Evolutionary conservation across 371 early-diverging fungal genomes (phyloP), one percentile per base, ranked within the genome.

Genomic region (Apophysomyces ossiformis): DNA sequence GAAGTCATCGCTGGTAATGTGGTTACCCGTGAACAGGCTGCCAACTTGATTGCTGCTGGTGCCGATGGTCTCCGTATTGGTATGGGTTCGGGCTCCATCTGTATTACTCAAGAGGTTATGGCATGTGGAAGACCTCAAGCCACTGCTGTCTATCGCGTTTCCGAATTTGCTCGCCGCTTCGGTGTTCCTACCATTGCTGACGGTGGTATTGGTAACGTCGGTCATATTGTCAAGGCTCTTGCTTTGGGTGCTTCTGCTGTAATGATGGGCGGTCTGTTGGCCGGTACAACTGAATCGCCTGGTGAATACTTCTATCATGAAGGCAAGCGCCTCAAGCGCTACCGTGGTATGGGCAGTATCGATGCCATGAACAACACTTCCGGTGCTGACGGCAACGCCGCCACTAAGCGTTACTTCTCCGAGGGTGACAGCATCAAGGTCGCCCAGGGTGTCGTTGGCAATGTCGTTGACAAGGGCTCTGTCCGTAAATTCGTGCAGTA

Each of bases 21-120:
- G 43, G 98, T 98, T 45, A 96, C 96, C 47, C 89, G 91, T 76
- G 96, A 96, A 76, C 97, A 98, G 81, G 97, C 97, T 47, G 90
- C 94, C 58, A 86, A 85, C 64, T 79, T 98, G 64, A 96, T 97
- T 69, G 91, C 83, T 15, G 98, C 97, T 57, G 98, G 98, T 70
- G 97, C 96, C 62, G 98, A 98, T 74, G 97, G 92, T 65, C 84
- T 98, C 60, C 91, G 96, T 70, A 89, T 98, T 61, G 98, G 98
- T 67, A 98, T 98, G 98, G 98, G 98, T 58, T 91, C 92, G 65
- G 98, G 98, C 32, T 93, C 93, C 37, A 98, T 98, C 78, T 98
- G 98, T 88, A 98, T 96, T 68, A 98, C 98, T 43, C 98, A 98
- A 77, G 98, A 97, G 86, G 96, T 97, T 70, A 97, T 96, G 96